Base-by-base conservation (phyloP, 768 basidiomycete species). In the Leucocoprinus birnbaumii region DNA sequence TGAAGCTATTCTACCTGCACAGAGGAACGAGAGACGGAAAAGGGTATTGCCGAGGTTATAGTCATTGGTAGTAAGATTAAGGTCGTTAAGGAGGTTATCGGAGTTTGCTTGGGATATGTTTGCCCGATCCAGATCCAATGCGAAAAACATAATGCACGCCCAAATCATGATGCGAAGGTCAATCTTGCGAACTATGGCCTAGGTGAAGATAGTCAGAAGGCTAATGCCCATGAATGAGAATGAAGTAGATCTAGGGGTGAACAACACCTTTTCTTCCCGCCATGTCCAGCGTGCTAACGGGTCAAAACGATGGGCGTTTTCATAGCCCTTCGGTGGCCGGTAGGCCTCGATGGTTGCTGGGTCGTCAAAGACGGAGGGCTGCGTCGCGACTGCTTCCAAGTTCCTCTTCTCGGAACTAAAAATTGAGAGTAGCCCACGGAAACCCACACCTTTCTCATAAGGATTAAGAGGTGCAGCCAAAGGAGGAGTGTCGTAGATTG, bases 201-300 rank as follows among this genome's bases (percentile, higher is more conserved):
- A 51, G 51, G 40, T 18, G 5, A 31, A 5, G 11, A 31, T 31
- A 5, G 11, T 31, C 31, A 31, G 5, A 5, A 31, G 5, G 31
- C 40, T 38, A 7, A 43, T 22, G 34, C 41, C 31, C 53, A 44
- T 25, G 34, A 21, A 40, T 11, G 31, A 31, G 31, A n/a, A n/a
- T n/a, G n/a, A n/a, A n/a, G 7, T 18, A 10, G 37, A 10, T 21
- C 13, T 34, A 16, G 21, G 11, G 40, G 26, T 3, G 26, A 40
- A 8, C 38, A 73, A 51, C 53, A 80, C 79, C 66, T 72, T 73
- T 67, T 89, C 86, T 66, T 89, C 85, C 38, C 82, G 64, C 79
- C 80, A 86, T 8, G 86, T 87, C 86, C 87, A 89, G 7, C 86
- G 77, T 18, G 85, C 85, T 14, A 66, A 48, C 1, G 83, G 80